Conservation (phyloP, 257 asterid species). For the Forsythia suspensa region DNA sequence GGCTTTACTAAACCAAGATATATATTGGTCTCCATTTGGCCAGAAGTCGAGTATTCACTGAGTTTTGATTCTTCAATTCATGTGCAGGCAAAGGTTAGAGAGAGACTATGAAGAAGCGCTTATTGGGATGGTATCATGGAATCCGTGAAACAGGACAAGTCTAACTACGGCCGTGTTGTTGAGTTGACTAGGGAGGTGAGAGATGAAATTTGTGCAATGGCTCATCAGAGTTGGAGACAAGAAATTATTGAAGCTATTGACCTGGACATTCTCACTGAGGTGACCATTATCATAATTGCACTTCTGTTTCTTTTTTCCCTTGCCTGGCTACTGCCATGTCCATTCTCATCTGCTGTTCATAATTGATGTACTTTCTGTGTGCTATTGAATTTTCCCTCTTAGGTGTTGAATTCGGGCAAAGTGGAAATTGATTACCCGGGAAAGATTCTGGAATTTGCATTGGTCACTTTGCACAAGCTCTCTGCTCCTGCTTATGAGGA, state of each 20-base stretch:
- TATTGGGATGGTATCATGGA: slow-evolving; percentile 92
- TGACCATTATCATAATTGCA: slow-evolving; percentile 20
- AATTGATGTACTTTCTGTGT: background rate
- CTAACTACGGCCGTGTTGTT: slow-evolving; percentile 61
- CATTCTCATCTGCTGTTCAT: background rate
- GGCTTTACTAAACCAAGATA: background rate
- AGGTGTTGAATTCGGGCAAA: slow-evolving; percentile 70
- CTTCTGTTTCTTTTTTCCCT: slow-evolving; percentile 6
- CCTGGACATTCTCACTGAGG: slow-evolving; percentile 80
- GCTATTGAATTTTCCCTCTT: background rate
- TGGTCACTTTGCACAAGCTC: slow-evolving; percentile 66
- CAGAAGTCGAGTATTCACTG: background rate
- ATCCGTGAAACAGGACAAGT: slow-evolving; percentile 63
- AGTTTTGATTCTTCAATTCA: background rate
- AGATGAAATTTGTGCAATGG: slow-evolving; percentile 72
- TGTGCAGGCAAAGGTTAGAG: slow-evolving; percentile 61
- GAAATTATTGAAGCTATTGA: slow-evolving; percentile 74
- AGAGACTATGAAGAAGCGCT: slow-evolving; percentile 82
- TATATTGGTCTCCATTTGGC: background rate
- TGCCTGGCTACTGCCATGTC: background rate
- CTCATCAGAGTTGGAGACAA: slow-evolving; percentile 85
- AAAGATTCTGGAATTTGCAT: slow-evolving; percentile 68
- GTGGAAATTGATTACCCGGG: slow-evolving; percentile 69
- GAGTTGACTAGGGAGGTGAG: slow-evolving; percentile 83
- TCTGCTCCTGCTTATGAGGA: slow-evolving; percentile 79